Conservation (phyloP, 805 yeast genomes). For the Peterozyma xylosa region DNA sequence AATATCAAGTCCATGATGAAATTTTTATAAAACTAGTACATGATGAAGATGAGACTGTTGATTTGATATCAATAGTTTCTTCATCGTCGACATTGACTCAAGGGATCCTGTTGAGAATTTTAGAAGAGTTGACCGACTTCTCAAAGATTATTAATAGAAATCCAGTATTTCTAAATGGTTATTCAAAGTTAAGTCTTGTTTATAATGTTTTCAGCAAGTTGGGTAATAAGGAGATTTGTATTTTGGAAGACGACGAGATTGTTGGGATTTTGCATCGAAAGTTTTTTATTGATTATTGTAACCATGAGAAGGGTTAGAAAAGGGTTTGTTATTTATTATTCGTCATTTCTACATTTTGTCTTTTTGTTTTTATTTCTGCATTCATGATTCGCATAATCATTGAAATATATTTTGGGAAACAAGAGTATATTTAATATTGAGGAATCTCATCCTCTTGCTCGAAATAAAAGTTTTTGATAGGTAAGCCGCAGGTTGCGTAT, state of each 20-base stretch:
- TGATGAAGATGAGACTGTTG: slow-evolving; percentile 2
- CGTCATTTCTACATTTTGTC: slow-evolving; percentile 1
- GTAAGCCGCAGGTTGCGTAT: not conserved
- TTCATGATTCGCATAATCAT: no score
- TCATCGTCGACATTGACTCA: not conserved
- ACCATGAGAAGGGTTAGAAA: slow-evolving; percentile 1
- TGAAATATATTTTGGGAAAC: no score
- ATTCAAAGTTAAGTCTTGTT: slow-evolving; percentile 41
- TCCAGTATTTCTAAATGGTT: slow-evolving; percentile 39
- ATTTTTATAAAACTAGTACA: slow-evolving; percentile 19
- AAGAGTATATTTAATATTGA: no score
- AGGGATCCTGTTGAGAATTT: slow-evolving; percentile 6
- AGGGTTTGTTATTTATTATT: no score
- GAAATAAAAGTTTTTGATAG: no score
- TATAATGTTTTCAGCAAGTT: slow-evolving; percentile 43
- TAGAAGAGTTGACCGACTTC: slow-evolving; percentile 28
- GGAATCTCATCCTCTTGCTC: no score
- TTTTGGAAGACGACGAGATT: slow-evolving; percentile 37
- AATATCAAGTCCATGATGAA: slow-evolving; percentile 21
- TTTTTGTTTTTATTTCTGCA: no score
- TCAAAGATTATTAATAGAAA: slow-evolving; percentile 32
- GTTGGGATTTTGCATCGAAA: slow-evolving; percentile 48
- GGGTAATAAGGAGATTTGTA: slow-evolving; percentile 41
- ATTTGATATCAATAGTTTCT: slow-evolving; percentile 2
- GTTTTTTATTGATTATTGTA: slow-evolving; percentile 37